These are phyloP conservation scores for Rhodotorula sp. DNA, from an alignment of 1,284 basidiomycete species.

Conservation along the genomic window DNA sequence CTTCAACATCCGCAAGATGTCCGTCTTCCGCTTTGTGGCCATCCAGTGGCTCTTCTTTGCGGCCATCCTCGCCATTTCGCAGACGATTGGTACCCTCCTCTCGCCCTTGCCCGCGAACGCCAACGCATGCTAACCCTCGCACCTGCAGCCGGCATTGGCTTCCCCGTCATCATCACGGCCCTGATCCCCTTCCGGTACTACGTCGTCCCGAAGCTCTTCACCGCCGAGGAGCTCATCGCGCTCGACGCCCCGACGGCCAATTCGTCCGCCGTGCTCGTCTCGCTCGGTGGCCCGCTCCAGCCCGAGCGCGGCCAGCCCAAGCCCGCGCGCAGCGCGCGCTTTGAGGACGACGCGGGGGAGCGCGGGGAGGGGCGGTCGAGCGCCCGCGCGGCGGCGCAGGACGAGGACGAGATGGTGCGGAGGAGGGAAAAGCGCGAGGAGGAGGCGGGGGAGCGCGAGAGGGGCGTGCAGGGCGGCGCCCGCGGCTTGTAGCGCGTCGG, in stretches of 20 bases:
- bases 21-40: conserved; percentile 73
- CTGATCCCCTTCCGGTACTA: conserved; percentile 78
- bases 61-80: conserved; percentile 85
- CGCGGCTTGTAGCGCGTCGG: conserved; percentile 7
- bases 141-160: conserved; percentile 41
- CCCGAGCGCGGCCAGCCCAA: conserved; percentile 8
- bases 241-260: conserved; percentile 57
- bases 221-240: conserved; percentile 73
- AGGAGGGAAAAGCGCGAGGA: conserved; percentile 2
- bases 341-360: background rate
- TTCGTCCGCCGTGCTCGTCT: conserved; percentile 44
- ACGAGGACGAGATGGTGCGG: background rate
- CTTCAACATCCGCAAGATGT: conserved; percentile 68
- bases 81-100: conserved; percentile 75
- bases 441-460: background rate
- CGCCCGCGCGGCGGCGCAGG: background rate
- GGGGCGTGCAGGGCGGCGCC: background rate
- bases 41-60: conserved; percentile 86
- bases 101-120: no score
- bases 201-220: conserved; percentile 76
- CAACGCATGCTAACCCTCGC: no score
- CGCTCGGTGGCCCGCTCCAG: conserved; percentile 42
- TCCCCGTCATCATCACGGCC: conserved; percentile 63
- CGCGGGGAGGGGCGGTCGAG: background rate
- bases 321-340: background rate